phyloP scores from a whole-genome alignment of 1,139 yeast genomes.

The Blastobotrys raffinosifermentans region DNA sequence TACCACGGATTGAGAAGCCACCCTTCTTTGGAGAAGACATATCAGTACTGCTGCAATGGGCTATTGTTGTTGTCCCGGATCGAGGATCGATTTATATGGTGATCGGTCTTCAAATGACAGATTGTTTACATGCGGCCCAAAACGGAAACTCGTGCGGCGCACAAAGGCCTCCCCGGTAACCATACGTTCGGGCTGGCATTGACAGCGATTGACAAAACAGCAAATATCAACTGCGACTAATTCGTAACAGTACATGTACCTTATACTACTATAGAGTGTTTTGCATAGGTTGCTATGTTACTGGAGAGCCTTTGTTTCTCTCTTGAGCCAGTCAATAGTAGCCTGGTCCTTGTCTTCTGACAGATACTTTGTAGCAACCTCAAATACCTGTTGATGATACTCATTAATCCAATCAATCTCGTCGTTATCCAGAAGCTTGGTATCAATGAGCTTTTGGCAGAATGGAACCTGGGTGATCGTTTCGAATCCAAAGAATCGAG shows the following conservation, averaged over 20 bases:
- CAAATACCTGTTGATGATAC: slow-evolving; percentile 62
- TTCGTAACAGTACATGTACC: too few species aligned
- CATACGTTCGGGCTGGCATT: too few species aligned
- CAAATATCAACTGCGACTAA: too few species aligned
- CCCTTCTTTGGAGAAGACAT: slow-evolving; percentile 13
- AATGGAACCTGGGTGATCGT: slow-evolving; percentile 88
- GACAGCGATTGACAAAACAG: too few species aligned
- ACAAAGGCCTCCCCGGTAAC: too few species aligned
- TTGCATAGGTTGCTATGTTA: too few species aligned
- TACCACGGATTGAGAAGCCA: slow-evolving; percentile 16
- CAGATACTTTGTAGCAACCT: slow-evolving; percentile 43
- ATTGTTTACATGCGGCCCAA: too few species aligned
- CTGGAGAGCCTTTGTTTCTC: too few species aligned
- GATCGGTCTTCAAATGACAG: too few species aligned
- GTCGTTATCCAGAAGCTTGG: slow-evolving; percentile 46
- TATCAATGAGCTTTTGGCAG: slow-evolving; percentile 62
- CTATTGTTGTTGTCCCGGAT: not conserved
- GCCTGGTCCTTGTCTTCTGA: slow-evolving; percentile 41
- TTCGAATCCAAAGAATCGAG: slow-evolving; percentile 65
- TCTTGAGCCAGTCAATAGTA: slow-evolving; percentile 66
- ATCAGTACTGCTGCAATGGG: slow-evolving; percentile 1
- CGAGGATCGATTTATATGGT: too few species aligned
- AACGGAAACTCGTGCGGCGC: too few species aligned
- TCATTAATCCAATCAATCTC: slow-evolving; percentile 65
- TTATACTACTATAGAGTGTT: too few species aligned